A percentile compares a stretch with the other conserved stretches of the same genome.
Conservation (phyloP, 305 asterid genomes). For the Rubia peregrina region DNA sequence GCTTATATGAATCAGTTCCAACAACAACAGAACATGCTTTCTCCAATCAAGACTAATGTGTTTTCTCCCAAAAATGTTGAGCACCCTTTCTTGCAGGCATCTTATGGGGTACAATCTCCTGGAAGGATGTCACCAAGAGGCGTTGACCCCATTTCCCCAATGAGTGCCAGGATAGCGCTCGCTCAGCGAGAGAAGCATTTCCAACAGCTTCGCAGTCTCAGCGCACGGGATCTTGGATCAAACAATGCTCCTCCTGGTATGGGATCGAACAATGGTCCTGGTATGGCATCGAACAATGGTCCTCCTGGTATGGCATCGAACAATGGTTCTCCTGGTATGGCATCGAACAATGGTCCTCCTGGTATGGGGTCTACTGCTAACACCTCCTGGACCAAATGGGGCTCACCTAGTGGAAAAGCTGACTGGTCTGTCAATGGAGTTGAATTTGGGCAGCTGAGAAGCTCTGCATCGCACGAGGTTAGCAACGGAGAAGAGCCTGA, state of each 20-base stretch:
- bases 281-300: conserved; percentile 22
- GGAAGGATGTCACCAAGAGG: conserved; percentile 77
- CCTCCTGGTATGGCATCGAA: conserved; percentile 33
- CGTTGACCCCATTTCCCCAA: conserved; percentile 66
- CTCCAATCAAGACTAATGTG: conserved; percentile 61
- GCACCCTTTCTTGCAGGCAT: conserved; percentile 64
- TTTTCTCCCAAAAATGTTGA: conserved; percentile 68
- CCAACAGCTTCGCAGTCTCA: conserved; percentile 54
- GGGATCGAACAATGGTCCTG: conserved; percentile 32
- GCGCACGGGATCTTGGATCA: conserved; percentile 56
- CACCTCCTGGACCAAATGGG: conserved; percentile 54
- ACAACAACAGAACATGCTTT: conserved; percentile 59
- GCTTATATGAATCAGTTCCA: conserved; percentile 60
- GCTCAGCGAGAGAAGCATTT: conserved; percentile 65
- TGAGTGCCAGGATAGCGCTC: conserved; percentile 51
- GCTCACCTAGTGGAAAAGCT: conserved; percentile 41
- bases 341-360: conserved; percentile 22
- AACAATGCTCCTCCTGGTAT: conserved; percentile 26
- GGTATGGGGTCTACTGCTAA: conserved; percentile 35
- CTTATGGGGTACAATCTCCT: conserved; percentile 61
- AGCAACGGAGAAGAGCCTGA: conserved; percentile 32
- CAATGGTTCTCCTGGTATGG: too few species aligned
- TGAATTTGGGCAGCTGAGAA: conserved; percentile 14
- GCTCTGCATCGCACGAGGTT: conserved; percentile 18
- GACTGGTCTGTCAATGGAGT: conserved; percentile 56